phyloP scores from a whole-genome alignment of 805 yeast genomes.

The Wickerhamomyces hampshirensis region DNA sequence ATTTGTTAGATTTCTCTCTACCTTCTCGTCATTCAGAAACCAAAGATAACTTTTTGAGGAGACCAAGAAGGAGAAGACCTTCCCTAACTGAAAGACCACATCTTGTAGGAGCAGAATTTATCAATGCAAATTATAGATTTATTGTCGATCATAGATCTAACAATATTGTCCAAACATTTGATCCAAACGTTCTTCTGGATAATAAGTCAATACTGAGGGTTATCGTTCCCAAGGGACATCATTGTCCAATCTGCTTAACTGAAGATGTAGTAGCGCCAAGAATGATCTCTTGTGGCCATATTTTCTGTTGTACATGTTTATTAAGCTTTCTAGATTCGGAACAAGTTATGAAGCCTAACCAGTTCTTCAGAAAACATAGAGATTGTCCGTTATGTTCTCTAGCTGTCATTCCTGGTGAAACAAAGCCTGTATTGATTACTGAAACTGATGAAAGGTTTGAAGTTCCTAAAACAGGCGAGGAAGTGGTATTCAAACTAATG shows the following conservation, averaged over 20 bases:
- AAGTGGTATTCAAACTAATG: conserved; percentile 63
- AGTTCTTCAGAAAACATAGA: conserved; percentile 42
- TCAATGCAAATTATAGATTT: conserved; percentile 81
- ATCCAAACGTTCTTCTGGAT: conserved; percentile 73
- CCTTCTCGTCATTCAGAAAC: conserved; percentile 32
- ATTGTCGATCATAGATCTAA: conserved; percentile 63
- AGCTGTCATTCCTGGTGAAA: conserved; percentile 45
- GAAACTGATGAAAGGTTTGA: conserved; percentile 50
- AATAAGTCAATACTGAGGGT: conserved; percentile 62
- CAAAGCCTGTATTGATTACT: conserved; percentile 58
- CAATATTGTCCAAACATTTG: conserved; percentile 53
- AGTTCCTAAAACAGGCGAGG: conserved; percentile 51
- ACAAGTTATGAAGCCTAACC: conserved; percentile 29
- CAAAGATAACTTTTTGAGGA: no score
- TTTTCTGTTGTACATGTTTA: conserved; percentile 80
- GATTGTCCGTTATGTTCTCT: conserved; percentile 83
- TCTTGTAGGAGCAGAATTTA: conserved; percentile 60
- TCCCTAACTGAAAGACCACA: conserved; percentile 34
- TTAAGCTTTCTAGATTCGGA: conserved; percentile 61
- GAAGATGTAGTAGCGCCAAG: conserved; percentile 88
- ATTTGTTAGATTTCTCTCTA: conserved; percentile 54
- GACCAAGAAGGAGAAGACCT: conserved; percentile 24
- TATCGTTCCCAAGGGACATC: conserved; percentile 65
- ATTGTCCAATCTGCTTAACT: conserved; percentile 88
- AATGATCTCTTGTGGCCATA: conserved; percentile 94